phyloP scores from a whole-genome alignment of 371 early-diverging fungal genomes.

The Mucor sp. region DNA sequence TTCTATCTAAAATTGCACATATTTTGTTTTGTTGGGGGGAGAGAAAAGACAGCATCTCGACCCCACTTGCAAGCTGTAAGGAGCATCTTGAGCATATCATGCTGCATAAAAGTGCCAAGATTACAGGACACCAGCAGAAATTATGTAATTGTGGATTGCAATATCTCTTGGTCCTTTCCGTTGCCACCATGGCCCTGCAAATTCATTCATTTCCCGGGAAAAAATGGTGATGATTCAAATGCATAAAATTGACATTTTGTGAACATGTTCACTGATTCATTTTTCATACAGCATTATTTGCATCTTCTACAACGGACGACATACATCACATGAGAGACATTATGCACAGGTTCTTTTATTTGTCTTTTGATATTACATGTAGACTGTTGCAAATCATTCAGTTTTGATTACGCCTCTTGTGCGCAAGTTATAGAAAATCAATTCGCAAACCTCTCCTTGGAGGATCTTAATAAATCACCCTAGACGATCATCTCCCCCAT shows the following conservation, averaged over 20 bases:
- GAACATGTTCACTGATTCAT: too few relatives aligned
- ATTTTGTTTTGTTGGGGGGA: neutral
- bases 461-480: conserved; percentile 2
- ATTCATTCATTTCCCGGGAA: conserved; percentile 8
- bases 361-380: neutral
- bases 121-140: neutral
- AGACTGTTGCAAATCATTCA: neutral
- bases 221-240: neutral
- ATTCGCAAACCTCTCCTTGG: neutral
- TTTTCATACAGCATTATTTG: neutral
- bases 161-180: neutral
- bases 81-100: neutral
- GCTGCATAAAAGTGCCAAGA: conserved; percentile 10
- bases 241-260: neutral
- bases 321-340: conserved; percentile 6
- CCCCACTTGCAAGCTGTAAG: neutral
- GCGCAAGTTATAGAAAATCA: neutral
- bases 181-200: neutral
- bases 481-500: neutral
- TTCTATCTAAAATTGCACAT: neutral
- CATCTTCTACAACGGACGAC: neutral
- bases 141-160: neutral
- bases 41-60: neutral
- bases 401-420: neutral
- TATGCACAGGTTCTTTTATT: neutral